Conservation (phyloP, 163 green algal genomes). For the Coccomyxa subellipsoidea region DNA sequence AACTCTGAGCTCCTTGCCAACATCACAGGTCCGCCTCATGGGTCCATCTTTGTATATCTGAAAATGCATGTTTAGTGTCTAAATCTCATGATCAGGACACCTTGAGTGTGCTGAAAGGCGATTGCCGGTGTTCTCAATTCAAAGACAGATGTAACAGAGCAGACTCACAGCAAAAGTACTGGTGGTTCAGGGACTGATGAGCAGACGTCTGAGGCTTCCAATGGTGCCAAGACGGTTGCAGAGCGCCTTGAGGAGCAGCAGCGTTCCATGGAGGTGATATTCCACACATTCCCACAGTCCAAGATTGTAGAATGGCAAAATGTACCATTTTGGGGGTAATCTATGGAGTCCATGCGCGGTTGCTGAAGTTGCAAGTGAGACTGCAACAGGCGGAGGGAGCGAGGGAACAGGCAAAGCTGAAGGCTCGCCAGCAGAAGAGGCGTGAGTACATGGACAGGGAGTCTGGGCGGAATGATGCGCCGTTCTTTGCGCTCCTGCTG, state of each 20-base stretch:
- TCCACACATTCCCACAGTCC: not conserved
- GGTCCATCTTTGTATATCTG: too few relatives aligned
- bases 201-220: not conserved
- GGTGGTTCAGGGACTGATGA: not conserved
- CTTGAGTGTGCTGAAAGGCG: too few relatives aligned
- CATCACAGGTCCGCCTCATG: not conserved
- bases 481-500: not conserved
- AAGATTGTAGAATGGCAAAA: too few relatives aligned
- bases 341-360: too few relatives aligned
- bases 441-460: conserved; percentile 17
- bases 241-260: not conserved
- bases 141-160: not conserved
- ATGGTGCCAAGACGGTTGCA: not conserved
- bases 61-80: too few relatives aligned
- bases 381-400: not conserved
- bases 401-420: not conserved
- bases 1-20: not conserved
- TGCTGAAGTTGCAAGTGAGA: too few relatives aligned
- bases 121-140: too few relatives aligned
- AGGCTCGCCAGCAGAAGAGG: conserved; percentile 1
- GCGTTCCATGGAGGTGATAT: not conserved
- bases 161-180: not conserved
- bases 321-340: too few relatives aligned
- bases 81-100: too few relatives aligned
- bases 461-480: not conserved